These are phyloP conservation scores for Aspergillus quadrilineatus DNA, from an alignment of 2,329 filamentous ascomycete genomes.

Conservation along the genomic window DNA sequence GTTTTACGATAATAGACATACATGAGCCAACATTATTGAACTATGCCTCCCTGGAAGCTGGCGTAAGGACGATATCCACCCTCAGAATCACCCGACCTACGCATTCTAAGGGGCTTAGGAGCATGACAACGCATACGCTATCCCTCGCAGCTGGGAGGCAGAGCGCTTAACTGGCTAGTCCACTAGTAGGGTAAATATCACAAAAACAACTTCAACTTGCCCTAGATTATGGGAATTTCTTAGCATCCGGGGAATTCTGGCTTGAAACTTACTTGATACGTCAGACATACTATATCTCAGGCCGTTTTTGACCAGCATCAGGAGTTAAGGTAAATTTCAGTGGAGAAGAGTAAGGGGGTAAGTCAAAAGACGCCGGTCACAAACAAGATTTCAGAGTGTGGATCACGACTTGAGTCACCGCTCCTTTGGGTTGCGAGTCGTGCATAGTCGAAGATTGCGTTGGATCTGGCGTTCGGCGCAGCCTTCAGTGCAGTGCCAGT, in stretches of 20 bases:
- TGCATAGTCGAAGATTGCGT: neutral
- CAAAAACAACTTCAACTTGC: no score
- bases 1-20: slow-evolving; percentile 26
- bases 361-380: no score
- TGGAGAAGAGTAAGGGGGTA: no score
- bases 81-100: neutral
- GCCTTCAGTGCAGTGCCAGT: no score
- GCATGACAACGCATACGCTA: neutral
- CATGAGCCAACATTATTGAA: slow-evolving; percentile 2
- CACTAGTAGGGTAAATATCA: neutral
- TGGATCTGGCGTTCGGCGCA: no score
- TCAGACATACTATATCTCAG: no score
- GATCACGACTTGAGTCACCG: neutral
- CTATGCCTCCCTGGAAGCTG: neutral
- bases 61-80: slow-evolving; percentile 5
- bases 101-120: neutral
- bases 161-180: neutral
- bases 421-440: neutral
- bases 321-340: no score
- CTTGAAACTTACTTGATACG: no score
- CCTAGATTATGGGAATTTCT: no score
- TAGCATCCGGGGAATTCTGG: no score
- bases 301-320: no score
- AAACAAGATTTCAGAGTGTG: neutral
- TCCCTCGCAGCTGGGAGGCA: neutral